phyloP scores from a whole-genome alignment of 2,329 filamentous ascomycete genomes.

The Orbilia javanica region DNA sequence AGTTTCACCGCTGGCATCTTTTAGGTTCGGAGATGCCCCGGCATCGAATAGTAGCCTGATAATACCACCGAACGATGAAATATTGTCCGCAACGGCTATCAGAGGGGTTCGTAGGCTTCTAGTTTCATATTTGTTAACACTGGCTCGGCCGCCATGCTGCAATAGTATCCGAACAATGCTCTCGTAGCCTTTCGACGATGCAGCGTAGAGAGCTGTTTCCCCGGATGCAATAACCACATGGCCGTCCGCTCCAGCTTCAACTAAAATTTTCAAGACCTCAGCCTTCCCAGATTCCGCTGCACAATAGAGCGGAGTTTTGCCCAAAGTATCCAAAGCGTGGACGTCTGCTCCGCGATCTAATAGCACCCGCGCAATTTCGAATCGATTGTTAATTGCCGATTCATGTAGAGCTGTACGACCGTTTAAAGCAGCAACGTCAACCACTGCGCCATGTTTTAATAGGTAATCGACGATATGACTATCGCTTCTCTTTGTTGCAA shows the following conservation, averaged over 20 bases:
- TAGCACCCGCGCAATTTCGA: neutral
- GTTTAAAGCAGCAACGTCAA: neutral
- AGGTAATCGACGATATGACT: constrained; percentile 26
- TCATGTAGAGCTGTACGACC: constrained; percentile 18
- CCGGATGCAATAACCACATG: constrained; percentile 5
- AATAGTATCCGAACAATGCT: constrained; percentile 13
- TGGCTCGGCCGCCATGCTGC: constrained; percentile 8
- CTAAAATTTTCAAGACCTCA: constrained; percentile 9
- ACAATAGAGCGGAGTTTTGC: constrained; percentile 16
- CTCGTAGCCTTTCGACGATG: constrained; percentile 15
- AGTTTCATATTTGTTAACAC: constrained; percentile 6
- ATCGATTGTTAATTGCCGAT: constrained; percentile 9
- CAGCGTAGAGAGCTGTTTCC: constrained; percentile 26
- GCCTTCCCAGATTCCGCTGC: constrained; percentile 14
- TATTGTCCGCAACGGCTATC: constrained; percentile 13
- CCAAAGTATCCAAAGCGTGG: neutral
- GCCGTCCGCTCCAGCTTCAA: constrained; percentile 31
- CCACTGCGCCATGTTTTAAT: constrained; percentile 7
- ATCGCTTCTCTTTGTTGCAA: constrained; percentile 25
- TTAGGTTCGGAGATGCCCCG: constrained; percentile 14
- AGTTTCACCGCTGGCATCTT: constrained; percentile 17
- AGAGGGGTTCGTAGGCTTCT: constrained; percentile 15
- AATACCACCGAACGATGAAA: neutral
- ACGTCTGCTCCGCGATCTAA: constrained; percentile 22
- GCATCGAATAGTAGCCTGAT: constrained; percentile 35